Evolutionary conservation across 176 grass and related monocot species (phyloP), one percentile per base, ranked within the genome.

Genomic region (Raddia distichophylla): DNA sequence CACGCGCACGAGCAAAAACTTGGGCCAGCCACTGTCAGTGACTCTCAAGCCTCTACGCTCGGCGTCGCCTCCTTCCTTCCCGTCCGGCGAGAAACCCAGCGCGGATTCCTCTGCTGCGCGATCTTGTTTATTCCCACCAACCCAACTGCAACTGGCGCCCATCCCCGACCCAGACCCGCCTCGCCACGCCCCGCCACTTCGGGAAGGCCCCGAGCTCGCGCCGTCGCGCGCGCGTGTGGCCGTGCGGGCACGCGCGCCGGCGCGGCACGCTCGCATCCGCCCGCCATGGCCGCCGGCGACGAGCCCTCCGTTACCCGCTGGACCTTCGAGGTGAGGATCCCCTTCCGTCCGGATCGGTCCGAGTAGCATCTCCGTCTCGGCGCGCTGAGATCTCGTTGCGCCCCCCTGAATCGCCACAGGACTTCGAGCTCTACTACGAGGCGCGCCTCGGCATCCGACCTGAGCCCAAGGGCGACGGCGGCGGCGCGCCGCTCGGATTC

Each of bases 351-450:
- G 27, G 27, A 27, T 27, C 27, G 27, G 27, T 27, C 27, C 27
- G 27, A 27, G 0, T 27, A 27, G 27, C 50, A 52, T 52, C 50
- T 16, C 42, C 10, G 5, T 35, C 51, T 37, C 32, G 43, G 13
- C 15, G 8, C 72, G 63, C 46, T 58, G 67, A 77, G 86, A 83
- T 88, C 86, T 73, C 86, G 69, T 16, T 33, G 78, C 37, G 78
- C 37, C 71, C 1, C 68, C 60, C 46, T 5, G 4, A 40, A 49
- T 63, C 57, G 44, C 56, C 40, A 13, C 77, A 94, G 91, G 91
- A 91, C 77, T 90, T 91, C 83, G 89, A 91, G 83, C 33, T 57
- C 60, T 74, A 91, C 75, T 91, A 89, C 80, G 84, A 92, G 44
- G 57, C 60, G 50, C 77, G 76, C 64, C 77, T 94, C 59, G 91